phyloP scores from a whole-genome alignment of 148 eudicot genomes.

The Chenopodium formosanum region DNA sequence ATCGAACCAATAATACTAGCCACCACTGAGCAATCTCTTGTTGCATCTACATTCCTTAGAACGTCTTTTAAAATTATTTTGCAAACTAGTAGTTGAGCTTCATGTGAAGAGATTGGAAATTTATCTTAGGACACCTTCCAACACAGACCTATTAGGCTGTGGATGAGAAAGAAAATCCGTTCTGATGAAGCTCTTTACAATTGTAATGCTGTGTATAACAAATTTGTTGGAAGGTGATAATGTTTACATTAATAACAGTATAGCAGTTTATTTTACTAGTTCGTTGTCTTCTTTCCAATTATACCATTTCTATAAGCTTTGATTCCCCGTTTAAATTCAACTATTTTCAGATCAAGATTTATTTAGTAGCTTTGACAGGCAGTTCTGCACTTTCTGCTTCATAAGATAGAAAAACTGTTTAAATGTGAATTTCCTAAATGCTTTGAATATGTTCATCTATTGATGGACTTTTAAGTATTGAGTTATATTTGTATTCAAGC shows the following conservation, averaged over 20 bases:
- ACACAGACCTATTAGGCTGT: slow-evolving; percentile 31
- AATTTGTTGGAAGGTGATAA: too few species aligned
- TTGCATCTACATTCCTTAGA: background rate
- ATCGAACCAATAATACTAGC: slow-evolving; percentile 39
- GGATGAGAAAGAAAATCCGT: slow-evolving; percentile 33
- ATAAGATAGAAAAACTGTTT: slow-evolving; percentile 72
- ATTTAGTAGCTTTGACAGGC: slow-evolving; percentile 46
- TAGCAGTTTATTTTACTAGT: too few species aligned
- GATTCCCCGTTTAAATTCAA: background rate
- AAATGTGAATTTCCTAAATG: too few species aligned
- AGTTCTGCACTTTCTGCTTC: slow-evolving; percentile 62
- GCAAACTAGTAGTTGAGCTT: background rate
- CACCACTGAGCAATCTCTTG: slow-evolving; percentile 38
- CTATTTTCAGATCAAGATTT: slow-evolving; percentile 38
- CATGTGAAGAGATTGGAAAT: slow-evolving; percentile 18
- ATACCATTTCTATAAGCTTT: background rate
- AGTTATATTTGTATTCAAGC: background rate
- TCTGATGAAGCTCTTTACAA: slow-evolving; percentile 24
- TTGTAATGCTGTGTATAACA: too few species aligned
- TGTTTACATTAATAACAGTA: too few species aligned
- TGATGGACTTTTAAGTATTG: too few species aligned
- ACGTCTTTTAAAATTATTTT: too few species aligned
- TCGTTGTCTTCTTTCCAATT: too few species aligned
- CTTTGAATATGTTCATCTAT: too few species aligned
- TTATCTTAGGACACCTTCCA: slow-evolving; percentile 41